phyloP scores from a whole-genome alignment of 768 basidiomycete genomes.

The Ephemerocybe angulata region DNA sequence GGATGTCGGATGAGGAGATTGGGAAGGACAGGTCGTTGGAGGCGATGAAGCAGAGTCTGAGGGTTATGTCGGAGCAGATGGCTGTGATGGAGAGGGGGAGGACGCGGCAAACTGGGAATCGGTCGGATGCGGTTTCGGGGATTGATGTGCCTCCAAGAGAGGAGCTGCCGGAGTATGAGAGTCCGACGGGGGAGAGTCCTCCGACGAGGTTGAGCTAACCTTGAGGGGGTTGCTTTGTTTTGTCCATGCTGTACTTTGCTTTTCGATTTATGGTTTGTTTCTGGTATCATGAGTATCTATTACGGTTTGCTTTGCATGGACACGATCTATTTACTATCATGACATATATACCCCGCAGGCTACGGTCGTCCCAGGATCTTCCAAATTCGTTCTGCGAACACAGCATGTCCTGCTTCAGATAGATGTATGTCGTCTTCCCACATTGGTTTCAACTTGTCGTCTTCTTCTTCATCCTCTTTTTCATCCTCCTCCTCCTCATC shows the following conservation, averaged over 20 bases:
- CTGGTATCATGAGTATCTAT: no score
- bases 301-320: no score
- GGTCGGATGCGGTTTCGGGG: neutral
- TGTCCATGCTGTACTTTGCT: no score
- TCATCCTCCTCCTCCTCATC: neutral
- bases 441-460: neutral
- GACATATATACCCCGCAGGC: no score
- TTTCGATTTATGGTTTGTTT: no score
- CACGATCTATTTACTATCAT: no score
- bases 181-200: neutral
- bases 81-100: neutral
- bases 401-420: neutral
- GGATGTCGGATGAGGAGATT: neutral
- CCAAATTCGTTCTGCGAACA: neutral
- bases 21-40: neutral
- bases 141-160: neutral
- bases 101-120: neutral
- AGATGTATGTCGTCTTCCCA: constrained; percentile 6
- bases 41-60: neutral
- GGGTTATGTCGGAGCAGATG: neutral
- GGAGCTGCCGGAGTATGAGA: neutral
- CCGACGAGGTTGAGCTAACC: no score
- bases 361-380: no score
- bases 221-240: no score
- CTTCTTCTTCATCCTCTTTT: neutral